Evolutionary conservation across 1,139 yeast species (phyloP).

Genomic region (Protomyces inouyei): DNA sequence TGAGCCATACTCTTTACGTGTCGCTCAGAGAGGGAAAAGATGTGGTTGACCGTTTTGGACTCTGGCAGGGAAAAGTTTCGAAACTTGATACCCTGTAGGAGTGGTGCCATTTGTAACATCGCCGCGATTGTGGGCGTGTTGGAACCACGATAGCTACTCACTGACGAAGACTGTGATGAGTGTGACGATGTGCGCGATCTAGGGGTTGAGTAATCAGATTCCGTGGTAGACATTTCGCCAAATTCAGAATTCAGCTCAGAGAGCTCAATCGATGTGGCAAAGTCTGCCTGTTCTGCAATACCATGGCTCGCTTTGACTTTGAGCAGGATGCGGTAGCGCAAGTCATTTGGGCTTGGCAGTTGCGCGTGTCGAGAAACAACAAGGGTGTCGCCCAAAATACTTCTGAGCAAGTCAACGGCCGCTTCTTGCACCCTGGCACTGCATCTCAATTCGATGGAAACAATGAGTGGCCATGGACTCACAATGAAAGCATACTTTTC

Average conservation of each 20-base stretch:
- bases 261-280: not conserved
- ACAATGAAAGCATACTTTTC: conserved; percentile 79
- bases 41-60: conserved; percentile 73
- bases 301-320: conserved; percentile 51
- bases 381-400: conserved; percentile 57
- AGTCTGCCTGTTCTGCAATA: not conserved
- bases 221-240: conserved; percentile 6
- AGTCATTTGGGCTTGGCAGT: conserved; percentile 68
- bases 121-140: not conserved
- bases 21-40: conserved; percentile 81
- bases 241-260: not conserved
- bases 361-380: conserved; percentile 40
- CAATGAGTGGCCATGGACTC: conserved; percentile 74
- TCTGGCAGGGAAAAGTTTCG: conserved; percentile 80
- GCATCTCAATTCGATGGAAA: conserved; percentile 87
- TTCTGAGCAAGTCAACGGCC: conserved; percentile 51
- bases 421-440: conserved; percentile 57
- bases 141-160: not conserved
- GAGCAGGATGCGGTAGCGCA: conserved; percentile 64
- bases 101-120: conserved; percentile 49
- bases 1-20: conserved; percentile 46
- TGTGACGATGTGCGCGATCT: conserved; percentile 18
- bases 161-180: conserved; percentile 14
- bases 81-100: conserved; percentile 69
- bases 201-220: not conserved